Evolutionary conservation across 1,284 basidiomycete genomes (phyloP).

Genomic region (Marasmius sp.): DNA sequence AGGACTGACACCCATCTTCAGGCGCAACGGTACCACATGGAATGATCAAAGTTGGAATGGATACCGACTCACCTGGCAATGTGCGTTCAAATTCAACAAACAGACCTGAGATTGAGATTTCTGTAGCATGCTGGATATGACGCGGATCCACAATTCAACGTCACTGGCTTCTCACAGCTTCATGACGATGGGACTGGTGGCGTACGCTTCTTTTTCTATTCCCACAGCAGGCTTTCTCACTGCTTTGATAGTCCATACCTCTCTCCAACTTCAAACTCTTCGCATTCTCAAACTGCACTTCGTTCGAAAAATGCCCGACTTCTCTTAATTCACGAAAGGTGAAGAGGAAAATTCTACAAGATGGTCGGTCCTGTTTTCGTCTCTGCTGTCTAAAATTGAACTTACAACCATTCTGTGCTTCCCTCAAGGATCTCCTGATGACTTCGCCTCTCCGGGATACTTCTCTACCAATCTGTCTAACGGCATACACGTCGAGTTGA

Average conservation of each 20-base stretch:
- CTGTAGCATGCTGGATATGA: slow-evolving; percentile 65
- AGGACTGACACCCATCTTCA: slow-evolving; percentile 17
- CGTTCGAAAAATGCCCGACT: slow-evolving; percentile 51
- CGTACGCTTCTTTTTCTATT: slow-evolving; percentile 27
- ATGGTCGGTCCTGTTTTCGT: slow-evolving; percentile 34
- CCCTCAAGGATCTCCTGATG: slow-evolving; percentile 50
- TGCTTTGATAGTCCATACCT: slow-evolving; percentile 43
- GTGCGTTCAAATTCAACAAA: slow-evolving; percentile 25
- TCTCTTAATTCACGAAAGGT: slow-evolving; percentile 45
- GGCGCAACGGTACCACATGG: slow-evolving; percentile 66
- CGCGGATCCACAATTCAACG: slow-evolving; percentile 47
- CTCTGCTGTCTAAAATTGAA: background rate
- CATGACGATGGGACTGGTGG: slow-evolving; percentile 65
- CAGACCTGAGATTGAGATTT: background rate
- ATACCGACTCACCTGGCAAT: slow-evolving; percentile 63
- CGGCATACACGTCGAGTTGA: slow-evolving; percentile 57
- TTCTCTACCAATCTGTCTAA: slow-evolving; percentile 61
- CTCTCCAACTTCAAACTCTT: slow-evolving; percentile 65
- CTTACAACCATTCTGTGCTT: background rate
- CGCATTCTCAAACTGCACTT: slow-evolving; percentile 48
- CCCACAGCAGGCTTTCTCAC: background rate
- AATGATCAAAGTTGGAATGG: slow-evolving; percentile 66
- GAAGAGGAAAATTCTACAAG: slow-evolving; percentile 39
- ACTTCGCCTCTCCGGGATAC: slow-evolving; percentile 61
- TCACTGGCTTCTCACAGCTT: slow-evolving; percentile 60